phyloP scores from a whole-genome alignment of 1,284 basidiomycete genomes.

The Irpex sp. region DNA sequence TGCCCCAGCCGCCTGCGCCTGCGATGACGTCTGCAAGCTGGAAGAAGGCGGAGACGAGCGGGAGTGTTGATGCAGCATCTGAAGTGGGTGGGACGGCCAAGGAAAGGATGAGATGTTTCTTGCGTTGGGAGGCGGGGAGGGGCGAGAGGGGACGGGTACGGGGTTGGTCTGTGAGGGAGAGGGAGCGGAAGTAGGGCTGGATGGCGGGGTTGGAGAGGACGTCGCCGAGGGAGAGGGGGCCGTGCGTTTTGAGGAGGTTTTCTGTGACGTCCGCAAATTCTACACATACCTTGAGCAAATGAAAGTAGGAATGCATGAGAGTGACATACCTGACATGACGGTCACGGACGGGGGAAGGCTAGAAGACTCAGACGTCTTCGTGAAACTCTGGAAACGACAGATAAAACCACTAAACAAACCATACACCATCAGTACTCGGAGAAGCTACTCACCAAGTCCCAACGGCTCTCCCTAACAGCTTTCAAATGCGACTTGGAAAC shows the following conservation, averaged over 20 bases:
- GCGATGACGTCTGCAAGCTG: conserved; percentile 61
- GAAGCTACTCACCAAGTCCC: conserved; percentile 70
- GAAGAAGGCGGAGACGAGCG: conserved; percentile 65
- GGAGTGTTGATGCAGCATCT: conserved; percentile 43
- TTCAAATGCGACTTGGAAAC: conserved; percentile 75
- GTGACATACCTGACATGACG: conserved; percentile 62
- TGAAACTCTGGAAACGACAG: conserved; percentile 54
- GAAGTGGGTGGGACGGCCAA: conserved; percentile 52
- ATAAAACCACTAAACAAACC: not conserved
- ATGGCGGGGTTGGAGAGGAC: conserved; percentile 59
- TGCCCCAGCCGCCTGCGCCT: conserved; percentile 32
- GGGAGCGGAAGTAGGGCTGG: conserved; percentile 72
- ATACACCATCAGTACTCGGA: not conserved
- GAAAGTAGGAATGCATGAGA: not conserved
- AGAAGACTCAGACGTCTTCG: conserved; percentile 67
- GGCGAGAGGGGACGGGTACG: conserved; percentile 57
- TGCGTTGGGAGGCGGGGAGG: conserved; percentile 40
- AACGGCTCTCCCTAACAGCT: conserved; percentile 64
- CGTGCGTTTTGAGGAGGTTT: conserved; percentile 60
- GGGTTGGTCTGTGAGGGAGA: conserved; percentile 83
- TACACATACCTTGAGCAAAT: conserved; percentile 17
- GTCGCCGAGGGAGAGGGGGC: conserved; percentile 48
- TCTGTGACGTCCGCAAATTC: conserved; percentile 83
- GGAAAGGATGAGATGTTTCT: conserved; percentile 70
- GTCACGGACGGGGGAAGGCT: conserved; percentile 54